These are phyloP conservation scores for Cicer yamashitae DNA, from an alignment of 306 rosid species.

Conservation along the genomic window DNA sequence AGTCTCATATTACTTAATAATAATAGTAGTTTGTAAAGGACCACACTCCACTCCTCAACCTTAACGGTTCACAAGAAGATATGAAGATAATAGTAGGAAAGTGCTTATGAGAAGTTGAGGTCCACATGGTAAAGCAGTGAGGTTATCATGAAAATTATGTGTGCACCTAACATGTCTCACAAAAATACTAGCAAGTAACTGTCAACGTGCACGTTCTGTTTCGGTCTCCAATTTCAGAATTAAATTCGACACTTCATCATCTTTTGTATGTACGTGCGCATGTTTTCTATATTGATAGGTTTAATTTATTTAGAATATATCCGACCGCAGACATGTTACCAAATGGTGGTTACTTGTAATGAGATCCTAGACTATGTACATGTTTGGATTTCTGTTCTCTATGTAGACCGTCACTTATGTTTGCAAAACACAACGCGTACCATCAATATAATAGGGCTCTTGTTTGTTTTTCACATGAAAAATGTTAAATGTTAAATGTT, in stretches of 20 bases:
- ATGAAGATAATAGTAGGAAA: too few relatives aligned
- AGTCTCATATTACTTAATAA: too few relatives aligned
- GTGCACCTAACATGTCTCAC: conserved; percentile 41
- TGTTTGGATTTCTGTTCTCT: conserved; percentile 7
- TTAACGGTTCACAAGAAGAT: too few relatives aligned
- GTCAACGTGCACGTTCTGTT: conserved; percentile 40
- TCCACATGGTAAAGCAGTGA: neutral
- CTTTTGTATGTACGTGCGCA: conserved; percentile 24
- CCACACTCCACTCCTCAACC: too few relatives aligned
- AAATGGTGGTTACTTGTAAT: neutral
- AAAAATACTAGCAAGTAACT: conserved; percentile 18
- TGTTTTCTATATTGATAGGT: neutral
- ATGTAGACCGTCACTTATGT: conserved; percentile 7
- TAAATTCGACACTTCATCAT: neutral
- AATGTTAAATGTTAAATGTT: too few relatives aligned
- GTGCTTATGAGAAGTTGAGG: neutral
- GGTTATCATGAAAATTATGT: conserved; percentile 27
- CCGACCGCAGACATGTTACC: conserved; percentile 10
- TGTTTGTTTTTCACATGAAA: neutral
- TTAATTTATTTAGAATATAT: conserved; percentile 44
- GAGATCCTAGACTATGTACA: neutral
- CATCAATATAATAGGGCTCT: neutral
- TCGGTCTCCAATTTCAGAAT: conserved; percentile 31
- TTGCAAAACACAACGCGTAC: neutral
- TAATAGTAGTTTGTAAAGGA: too few relatives aligned